phyloP scores from a whole-genome alignment of 2,329 filamentous ascomycete genomes.

The Calonectria hongkongensis region DNA sequence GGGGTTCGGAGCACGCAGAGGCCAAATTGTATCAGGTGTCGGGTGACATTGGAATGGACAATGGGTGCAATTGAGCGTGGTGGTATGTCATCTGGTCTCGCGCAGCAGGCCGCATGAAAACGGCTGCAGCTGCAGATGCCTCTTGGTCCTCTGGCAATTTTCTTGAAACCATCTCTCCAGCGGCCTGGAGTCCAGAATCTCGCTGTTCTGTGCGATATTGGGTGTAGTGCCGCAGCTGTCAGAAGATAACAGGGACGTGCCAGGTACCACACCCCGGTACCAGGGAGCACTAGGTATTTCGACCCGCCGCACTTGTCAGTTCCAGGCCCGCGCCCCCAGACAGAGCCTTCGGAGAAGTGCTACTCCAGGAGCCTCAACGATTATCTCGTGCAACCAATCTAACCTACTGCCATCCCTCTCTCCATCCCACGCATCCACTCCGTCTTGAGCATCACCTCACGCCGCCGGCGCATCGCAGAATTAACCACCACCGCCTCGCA shows the following conservation, averaged over 20 bases:
- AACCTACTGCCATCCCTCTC: conserved; percentile 12
- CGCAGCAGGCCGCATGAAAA: conserved; percentile 23
- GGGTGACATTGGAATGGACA: conserved; percentile 7
- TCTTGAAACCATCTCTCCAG: conserved; percentile 30
- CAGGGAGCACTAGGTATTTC: conserved; percentile 16
- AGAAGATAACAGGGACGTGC: conserved; percentile 25
- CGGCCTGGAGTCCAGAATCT: conserved; percentile 14
- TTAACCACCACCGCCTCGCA: conserved; percentile 2
- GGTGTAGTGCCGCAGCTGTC: conserved; percentile 35
- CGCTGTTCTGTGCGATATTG: conserved; percentile 22
- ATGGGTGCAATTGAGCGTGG: conserved; percentile 18
- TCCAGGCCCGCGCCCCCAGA: conserved; percentile 34
- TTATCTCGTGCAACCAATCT: conserved; percentile 22
- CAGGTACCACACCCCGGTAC: conserved; percentile 11
- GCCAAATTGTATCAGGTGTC: conserved; percentile 26
- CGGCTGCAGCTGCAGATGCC: conserved; percentile 21
- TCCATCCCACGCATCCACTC: neutral
- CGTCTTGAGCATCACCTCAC: conserved; percentile 40
- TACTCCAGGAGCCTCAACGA: conserved; percentile 23
- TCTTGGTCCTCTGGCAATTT: conserved; percentile 26
- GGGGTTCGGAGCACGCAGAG: conserved; percentile 7
- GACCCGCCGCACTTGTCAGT: conserved; percentile 39
- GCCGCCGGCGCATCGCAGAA: conserved; percentile 28
- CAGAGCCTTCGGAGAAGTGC: conserved; percentile 7
- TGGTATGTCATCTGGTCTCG: conserved; percentile 16